Evolutionary conservation across 2,329 filamentous ascomycete species (phyloP), one percentile per base, ranked within the genome.

Genomic region (Alternaria panax): DNA sequence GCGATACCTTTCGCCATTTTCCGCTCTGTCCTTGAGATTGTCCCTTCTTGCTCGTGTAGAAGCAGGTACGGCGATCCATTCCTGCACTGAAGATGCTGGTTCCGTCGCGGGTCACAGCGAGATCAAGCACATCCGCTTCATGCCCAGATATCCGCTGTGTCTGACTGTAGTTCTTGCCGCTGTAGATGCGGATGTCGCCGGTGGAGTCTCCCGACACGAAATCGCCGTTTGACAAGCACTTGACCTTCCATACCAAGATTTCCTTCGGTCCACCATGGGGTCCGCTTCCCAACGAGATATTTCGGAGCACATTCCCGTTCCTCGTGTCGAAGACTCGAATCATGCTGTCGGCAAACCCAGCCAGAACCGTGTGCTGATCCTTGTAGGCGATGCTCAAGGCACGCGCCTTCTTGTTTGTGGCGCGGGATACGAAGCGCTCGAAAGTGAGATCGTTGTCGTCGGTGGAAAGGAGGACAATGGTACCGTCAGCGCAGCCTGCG

Each of bases 161-260:
- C 69, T 97, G 88, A 5, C 93, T 93, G 77, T 94, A 97, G 53
- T 92, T 96, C 80, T 91, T 93, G 56, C 92, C 92, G 75, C 96
- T 92, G 90, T 93, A 99, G 74, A 98, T 92, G 66, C 92, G 89
- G 40, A 99, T 85, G 75, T 98, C 93, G 30, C 95, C 95, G 5
- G 93, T 93, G 3, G 95, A 98, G 76, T 99, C 95, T 51, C 92
- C 95, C 2, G 93, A 97, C 12, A 98, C 89, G 62, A 99, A 95
- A 67, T 95, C 92, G 50, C 93, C 93, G 71, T 92, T 91, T 9
- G 90, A 87, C 30, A 98, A 84, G 72, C 91, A 92, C 79, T 93
- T 97, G 63, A 99, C 90, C 52, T 92, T 90, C 95, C 95, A 99
- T 14, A 97, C 91, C 51, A 98, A 88, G 57, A 93, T 90, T 66